Evolutionary conservation across 2,329 filamentous ascomycete genomes (phyloP).

Genomic region (Endoconidiophora laricicola): DNA sequence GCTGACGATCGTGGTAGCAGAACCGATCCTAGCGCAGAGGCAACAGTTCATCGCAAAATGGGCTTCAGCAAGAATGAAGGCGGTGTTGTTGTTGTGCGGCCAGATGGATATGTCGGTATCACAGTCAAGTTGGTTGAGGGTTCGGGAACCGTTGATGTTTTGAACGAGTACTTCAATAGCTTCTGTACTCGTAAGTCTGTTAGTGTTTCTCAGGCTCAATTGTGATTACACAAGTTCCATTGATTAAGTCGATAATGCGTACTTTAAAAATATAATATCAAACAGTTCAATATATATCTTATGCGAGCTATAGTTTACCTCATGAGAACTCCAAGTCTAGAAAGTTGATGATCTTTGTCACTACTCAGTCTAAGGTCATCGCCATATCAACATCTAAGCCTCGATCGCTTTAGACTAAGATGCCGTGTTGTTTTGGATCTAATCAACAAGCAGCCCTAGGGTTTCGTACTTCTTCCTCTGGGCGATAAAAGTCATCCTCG

Average conservation of each 20-base stretch:
- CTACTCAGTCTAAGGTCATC: constrained; percentile 50
- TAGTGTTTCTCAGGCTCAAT: too few relatives aligned
- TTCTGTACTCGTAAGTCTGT: background rate
- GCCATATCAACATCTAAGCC: constrained; percentile 41
- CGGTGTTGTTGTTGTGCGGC: constrained; percentile 67
- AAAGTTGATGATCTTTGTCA: constrained; percentile 36
- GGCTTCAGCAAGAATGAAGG: constrained; percentile 58
- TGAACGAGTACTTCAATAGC: constrained; percentile 61
- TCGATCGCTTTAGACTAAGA: constrained; percentile 31
- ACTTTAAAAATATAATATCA: too few relatives aligned
- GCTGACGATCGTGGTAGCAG: constrained; percentile 65
- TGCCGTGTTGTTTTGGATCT: constrained; percentile 24
- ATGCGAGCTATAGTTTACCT: too few relatives aligned
- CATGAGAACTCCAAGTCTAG: background rate
- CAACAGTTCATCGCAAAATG: constrained; percentile 68
- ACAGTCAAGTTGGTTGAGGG: constrained; percentile 61
- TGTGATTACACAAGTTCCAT: too few relatives aligned
- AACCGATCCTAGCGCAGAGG: constrained; percentile 12
- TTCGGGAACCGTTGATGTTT: constrained; percentile 58
- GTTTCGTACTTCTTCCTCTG: constrained; percentile 48
- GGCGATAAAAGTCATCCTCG: constrained; percentile 87
- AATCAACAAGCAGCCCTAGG: background rate
- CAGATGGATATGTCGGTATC: constrained; percentile 74
- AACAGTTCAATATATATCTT: too few relatives aligned
- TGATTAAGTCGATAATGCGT: too few relatives aligned